Evolutionary conservation across 1,139 yeast genomes (phyloP).

Genomic region (Meyerozyma sp.): DNA sequence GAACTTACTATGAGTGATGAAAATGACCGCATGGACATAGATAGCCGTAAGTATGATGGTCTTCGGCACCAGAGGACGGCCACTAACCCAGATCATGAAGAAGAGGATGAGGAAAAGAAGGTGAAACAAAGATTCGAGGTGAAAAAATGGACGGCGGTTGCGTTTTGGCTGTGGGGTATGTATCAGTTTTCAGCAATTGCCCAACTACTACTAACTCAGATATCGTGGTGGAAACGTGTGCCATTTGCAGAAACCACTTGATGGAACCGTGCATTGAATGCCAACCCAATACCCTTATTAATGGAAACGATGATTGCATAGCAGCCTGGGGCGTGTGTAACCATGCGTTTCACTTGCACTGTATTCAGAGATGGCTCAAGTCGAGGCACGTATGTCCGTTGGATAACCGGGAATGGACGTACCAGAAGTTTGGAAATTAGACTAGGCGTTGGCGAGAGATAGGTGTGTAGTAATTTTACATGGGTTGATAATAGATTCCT

Average conservation of each 20-base stretch:
- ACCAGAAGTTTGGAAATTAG: slow-evolving; percentile 66
- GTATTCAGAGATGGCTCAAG: slow-evolving; percentile 93
- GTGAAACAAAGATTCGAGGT: slow-evolving; percentile 41
- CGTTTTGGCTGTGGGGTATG: slow-evolving; percentile 98
- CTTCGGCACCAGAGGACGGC: background rate
- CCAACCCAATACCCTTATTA: slow-evolving; percentile 71
- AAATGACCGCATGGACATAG: slow-evolving; percentile 13
- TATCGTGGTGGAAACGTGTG: slow-evolving; percentile 93
- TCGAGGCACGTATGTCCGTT: slow-evolving; percentile 97
- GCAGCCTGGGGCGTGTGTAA: slow-evolving; percentile 98
- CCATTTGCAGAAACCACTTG: slow-evolving; percentile 94
- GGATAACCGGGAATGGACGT: slow-evolving; percentile 91
- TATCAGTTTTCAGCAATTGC: slow-evolving; percentile 10
- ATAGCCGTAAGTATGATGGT: slow-evolving; percentile 9
- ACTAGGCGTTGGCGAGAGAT: too few species aligned
- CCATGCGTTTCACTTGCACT: slow-evolving; percentile 92
- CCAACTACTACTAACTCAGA: slow-evolving; percentile 32
- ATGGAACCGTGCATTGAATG: slow-evolving; percentile 99
- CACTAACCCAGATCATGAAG: slow-evolving; percentile 7
- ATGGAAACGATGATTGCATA: slow-evolving; percentile 75
- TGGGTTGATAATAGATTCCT: too few species aligned
- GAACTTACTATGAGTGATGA: slow-evolving; percentile 1
- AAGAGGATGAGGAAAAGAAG: slow-evolving; percentile 11
- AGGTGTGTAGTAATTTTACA: too few species aligned
- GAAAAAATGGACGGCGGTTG: slow-evolving; percentile 92